Base-by-base conservation (phyloP, 257 asterid species). In the Paulownia fortunei region DNA sequence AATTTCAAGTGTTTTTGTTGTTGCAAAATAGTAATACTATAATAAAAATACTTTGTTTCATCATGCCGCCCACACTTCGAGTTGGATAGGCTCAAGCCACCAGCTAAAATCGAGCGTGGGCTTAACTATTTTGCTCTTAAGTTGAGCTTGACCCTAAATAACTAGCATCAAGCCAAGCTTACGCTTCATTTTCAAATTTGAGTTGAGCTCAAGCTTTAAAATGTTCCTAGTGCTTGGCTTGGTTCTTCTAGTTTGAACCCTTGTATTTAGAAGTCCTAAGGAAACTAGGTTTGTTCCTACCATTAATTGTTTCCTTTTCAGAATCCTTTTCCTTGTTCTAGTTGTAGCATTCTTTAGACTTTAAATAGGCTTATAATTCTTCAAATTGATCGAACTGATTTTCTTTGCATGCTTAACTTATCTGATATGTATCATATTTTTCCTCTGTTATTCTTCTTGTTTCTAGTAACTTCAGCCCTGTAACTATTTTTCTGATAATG, bases 41-140 rank as follows among this genome's bases (percentile, higher is more conserved):
- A 21, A n/a, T 12, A 30, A 30, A 30, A 30, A 55, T 6, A 19
- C 32, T 55, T 6, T 21, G 19, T 18, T 7, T 55, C 62, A 11
- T 55, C 15, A 55, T 69, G 21, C 21, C 44, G 73, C 41, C 15
- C 60, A 44, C 30, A 69, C 74, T 69, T 49, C 47, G 61, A 69
- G 74, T 47, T 69, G 15, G 15, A 6, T 26, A 24, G 65, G 13
- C 13, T 16, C 65, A 24, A 58, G 39, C 49, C 30, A 47, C 34
- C 46, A 9, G 36, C 27, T 11, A 27, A 24, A 23, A 15, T 5
- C 3, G 58, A 23, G 73, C 24, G 6, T 24, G 73, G 44, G 42
- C 73, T 23, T 68, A 46, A 24, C 15, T 8, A 24, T 68, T 68
- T 8, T 26, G n/a, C 21, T 16, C 37, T 47, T 68, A 44, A n/a